Conservation (phyloP, 1,284 basidiomycete genomes). For the Sporisorium graminicola region DNA sequence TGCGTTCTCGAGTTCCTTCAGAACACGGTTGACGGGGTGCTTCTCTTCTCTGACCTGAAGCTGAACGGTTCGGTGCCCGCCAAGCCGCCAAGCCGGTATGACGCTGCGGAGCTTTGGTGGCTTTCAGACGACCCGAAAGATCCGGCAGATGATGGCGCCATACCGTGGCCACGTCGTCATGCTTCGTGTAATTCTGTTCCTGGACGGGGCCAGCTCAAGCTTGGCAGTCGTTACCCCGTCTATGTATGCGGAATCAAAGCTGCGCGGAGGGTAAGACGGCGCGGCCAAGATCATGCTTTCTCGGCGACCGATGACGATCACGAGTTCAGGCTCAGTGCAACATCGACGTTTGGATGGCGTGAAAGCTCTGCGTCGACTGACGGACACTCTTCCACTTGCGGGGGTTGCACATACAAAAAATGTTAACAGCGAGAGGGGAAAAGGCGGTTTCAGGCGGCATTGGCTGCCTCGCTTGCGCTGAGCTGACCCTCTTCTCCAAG, state of each 20-base stretch:
- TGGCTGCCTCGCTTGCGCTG: not conserved
- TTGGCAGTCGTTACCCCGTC: not conserved
- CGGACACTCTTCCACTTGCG: slow-evolving; percentile 1
- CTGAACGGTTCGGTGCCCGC: too few species aligned
- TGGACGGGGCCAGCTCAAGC: too few species aligned
- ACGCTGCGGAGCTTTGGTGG: not conserved
- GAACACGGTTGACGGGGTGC: not conserved
- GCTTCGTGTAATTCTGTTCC: too few species aligned
- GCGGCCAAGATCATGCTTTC: not conserved
- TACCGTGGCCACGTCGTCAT: too few species aligned
- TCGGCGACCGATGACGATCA: not conserved
- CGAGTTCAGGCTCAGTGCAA: not conserved
- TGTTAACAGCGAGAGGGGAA: too few species aligned
- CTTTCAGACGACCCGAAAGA: too few species aligned
- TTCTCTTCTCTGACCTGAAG: too few species aligned
- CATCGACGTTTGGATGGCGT: not conserved
- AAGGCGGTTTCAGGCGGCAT: slow-evolving; percentile 4
- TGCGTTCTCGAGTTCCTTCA: not conserved
- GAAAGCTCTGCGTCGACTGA: not conserved
- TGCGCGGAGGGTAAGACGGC: not conserved
- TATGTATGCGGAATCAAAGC: too few species aligned
- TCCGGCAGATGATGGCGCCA: too few species aligned
- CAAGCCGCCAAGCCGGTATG: not conserved
- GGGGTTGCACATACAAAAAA: too few species aligned
- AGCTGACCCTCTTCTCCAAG: not conserved